phyloP scores from a whole-genome alignment of 352 stramenopile genomes.

The Globisporangium paddicum region DNA sequence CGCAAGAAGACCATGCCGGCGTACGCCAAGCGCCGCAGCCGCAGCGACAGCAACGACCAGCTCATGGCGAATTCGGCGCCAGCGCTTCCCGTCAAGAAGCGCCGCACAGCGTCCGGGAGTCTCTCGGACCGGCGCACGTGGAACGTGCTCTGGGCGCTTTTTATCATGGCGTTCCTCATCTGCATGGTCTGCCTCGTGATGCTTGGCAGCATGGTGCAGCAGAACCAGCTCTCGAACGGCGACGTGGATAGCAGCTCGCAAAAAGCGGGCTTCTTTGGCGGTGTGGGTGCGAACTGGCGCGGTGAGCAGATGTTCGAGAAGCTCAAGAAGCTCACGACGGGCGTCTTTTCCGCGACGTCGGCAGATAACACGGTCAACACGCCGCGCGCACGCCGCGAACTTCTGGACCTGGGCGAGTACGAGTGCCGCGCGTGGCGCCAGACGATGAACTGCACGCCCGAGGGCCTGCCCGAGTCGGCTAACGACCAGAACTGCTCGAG shows the following conservation, averaged over 20 bases:
- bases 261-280: conserved; percentile 25
- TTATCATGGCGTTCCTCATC: conserved; percentile 33
- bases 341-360: conserved; percentile 3
- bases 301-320: conserved; percentile 36
- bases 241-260: conserved; percentile 19
- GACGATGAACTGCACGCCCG: conserved; percentile 15
- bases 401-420: conserved; percentile 26
- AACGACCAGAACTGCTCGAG: conserved; percentile 17
- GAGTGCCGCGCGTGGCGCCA: conserved; percentile 24
- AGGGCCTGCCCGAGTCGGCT: conserved; percentile 2
- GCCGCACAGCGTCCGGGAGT: neutral
- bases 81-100: neutral
- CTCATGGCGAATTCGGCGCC: neutral
- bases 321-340: conserved; percentile 22
- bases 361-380: conserved; percentile 3
- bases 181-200: conserved; percentile 51
- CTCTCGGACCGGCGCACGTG: conserved; percentile 25
- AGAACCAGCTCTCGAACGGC: conserved; percentile 38
- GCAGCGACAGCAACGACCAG: conserved; percentile 18
- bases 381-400: conserved; percentile 14
- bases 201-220: conserved; percentile 42
- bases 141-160: conserved; percentile 43
- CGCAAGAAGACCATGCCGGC: conserved; percentile 25
- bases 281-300: conserved; percentile 19
- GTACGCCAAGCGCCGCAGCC: conserved; percentile 21